These are phyloP conservation scores for Cladosporium halotolerans DNA, from an alignment of 2,329 filamentous ascomycete genomes.

Conservation along the genomic window DNA sequence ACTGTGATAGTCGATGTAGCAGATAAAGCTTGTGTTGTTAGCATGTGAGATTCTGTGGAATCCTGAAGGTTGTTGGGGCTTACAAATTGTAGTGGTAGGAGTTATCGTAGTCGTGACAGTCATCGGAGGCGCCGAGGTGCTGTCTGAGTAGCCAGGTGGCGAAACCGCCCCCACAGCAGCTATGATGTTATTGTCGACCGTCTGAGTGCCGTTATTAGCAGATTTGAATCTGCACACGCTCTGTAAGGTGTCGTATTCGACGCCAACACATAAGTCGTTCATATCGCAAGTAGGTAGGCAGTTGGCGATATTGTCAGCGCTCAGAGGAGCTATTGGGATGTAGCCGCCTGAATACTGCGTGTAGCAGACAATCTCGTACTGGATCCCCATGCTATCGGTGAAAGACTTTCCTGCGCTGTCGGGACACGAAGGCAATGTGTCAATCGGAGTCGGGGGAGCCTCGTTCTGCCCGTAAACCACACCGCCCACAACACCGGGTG, in stretches of 20 bases:
- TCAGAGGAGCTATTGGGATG: conserved; percentile 13
- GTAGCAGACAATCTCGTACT: conserved; percentile 19
- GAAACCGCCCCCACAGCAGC: conserved; percentile 10
- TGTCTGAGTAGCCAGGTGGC: background rate
- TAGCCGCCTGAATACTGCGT: conserved; percentile 16
- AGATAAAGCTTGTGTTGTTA: conserved; percentile 10
- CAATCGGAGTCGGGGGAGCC: conserved; percentile 5
- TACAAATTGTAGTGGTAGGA: conserved; percentile 3
- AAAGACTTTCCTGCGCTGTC: conserved; percentile 14
- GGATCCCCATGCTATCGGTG: conserved; percentile 15
- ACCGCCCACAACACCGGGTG: conserved; percentile 20
- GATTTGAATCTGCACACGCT: conserved; percentile 20
- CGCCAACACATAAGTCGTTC: conserved; percentile 18
- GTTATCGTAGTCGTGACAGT: conserved; percentile 6
- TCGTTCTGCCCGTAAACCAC: background rate
- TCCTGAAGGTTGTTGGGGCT: background rate
- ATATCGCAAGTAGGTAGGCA: conserved; percentile 19
- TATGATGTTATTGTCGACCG: conserved; percentile 13
- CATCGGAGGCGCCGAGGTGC: background rate
- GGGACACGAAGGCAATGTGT: conserved; percentile 16
- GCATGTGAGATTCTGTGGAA: background rate
- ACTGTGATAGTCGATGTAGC: conserved; percentile 16
- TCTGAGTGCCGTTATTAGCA: conserved; percentile 15
- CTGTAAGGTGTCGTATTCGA: conserved; percentile 13
- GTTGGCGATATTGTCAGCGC: conserved; percentile 13